Percentiles rank a stretch among this genome's conserved stretches.
Conservation (phyloP, 371 early-diverging fungal genomes). For the Mortierella polycephala region DNA sequence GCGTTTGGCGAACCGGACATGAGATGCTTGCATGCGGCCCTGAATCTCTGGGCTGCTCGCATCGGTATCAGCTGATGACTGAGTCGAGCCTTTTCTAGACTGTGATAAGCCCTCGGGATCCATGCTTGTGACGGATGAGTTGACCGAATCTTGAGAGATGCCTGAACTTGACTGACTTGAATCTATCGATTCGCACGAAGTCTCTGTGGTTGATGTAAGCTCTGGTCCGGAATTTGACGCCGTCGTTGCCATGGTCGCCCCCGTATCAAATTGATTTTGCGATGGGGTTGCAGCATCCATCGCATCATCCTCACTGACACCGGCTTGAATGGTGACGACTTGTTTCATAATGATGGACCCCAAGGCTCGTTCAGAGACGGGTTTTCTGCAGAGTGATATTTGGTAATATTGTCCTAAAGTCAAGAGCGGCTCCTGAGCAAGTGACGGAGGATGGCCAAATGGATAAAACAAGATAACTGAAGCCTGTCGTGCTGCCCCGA, state of each 20-base stretch:
- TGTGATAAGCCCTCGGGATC: neutral
- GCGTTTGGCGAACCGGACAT: conserved; percentile 41
- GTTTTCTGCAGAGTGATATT: conserved; percentile 51
- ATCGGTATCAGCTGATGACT: neutral
- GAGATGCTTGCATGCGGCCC: conserved; percentile 21
- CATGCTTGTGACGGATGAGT: neutral
- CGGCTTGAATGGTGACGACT: conserved; percentile 28
- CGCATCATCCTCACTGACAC: conserved; percentile 19
- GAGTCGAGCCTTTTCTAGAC: neutral
- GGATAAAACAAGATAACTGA: conserved; percentile 50
- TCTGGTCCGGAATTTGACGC: too few species aligned
- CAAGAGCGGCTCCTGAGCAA: conserved; percentile 44
- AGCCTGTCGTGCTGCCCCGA: conserved; percentile 38
- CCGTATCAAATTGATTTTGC: neutral
- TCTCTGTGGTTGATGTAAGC: too few species aligned
- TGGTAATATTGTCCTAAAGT: conserved; percentile 42
- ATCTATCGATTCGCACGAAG: too few species aligned
- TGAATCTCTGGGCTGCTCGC: neutral
- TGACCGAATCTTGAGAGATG: neutral
- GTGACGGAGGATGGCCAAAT: conserved; percentile 50
- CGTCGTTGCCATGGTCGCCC: neutral
- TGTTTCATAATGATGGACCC: conserved; percentile 49
- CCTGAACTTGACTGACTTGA: too few species aligned
- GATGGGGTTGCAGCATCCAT: neutral
- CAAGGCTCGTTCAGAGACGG: conserved; percentile 49